A percentile compares a stretch with the other conserved stretches of the same genome.
These are phyloP conservation scores for Westerdykella sp. DNA, from an alignment of 2,329 filamentous ascomycete species.

Conservation along the genomic window DNA sequence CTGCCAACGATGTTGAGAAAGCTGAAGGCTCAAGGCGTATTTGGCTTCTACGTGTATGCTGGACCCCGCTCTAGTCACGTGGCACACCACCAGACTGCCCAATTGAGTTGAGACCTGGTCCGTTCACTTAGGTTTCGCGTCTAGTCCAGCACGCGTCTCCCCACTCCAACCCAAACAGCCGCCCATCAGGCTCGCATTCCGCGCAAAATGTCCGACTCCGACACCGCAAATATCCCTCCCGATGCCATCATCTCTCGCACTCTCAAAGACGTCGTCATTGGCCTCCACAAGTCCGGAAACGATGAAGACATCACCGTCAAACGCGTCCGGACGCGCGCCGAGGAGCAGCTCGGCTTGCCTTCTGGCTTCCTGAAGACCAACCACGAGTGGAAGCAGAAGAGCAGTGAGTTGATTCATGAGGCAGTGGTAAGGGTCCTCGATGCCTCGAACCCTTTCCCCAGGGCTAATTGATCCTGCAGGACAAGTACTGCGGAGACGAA, in stretches of 20 bases:
- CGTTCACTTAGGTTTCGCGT: not conserved
- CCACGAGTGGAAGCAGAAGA: conserved; percentile 51
- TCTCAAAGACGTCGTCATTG: conserved; percentile 38
- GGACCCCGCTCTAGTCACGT: no score
- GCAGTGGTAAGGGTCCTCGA: conserved; percentile 22
- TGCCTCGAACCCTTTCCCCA: not conserved
- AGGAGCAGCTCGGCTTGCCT: conserved; percentile 47
- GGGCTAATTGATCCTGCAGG: conserved; percentile 12
- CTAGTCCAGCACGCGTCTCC: not conserved
- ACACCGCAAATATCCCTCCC: conserved; percentile 21
- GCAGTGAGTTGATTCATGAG: conserved; percentile 25
- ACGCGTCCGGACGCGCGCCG: conserved; percentile 48
- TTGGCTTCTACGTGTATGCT: no score
- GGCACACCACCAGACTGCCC: no score
- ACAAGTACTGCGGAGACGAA: conserved; percentile 25
- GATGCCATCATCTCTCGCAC: conserved; percentile 36
- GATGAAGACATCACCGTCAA: conserved; percentile 53
- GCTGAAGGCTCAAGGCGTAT: no score
- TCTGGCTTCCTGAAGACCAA: conserved; percentile 52
- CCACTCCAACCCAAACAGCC: not conserved
- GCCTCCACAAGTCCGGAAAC: conserved; percentile 37
- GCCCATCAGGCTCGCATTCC: conserved; percentile 1
- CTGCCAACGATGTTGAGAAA: no score
- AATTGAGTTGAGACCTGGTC: not conserved
- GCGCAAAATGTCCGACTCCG: conserved; percentile 30